Evolutionary conservation across 148 eudicot species (phyloP), one percentile per base, ranked within the genome.

Genomic region (Camellia lanceoleosa): DNA sequence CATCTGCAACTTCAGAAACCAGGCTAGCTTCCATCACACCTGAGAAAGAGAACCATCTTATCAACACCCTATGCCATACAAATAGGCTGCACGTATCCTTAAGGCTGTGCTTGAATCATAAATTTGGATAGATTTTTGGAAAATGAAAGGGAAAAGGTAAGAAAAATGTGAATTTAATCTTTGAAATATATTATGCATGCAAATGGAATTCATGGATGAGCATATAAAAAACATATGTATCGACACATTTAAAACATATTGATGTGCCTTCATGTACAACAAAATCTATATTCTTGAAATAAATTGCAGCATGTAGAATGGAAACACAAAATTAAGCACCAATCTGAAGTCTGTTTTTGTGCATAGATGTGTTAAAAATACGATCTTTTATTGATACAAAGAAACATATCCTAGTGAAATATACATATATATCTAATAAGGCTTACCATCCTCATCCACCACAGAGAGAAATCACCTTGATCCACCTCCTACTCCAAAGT

Each of bases 401-500:
- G n/a, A 11, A 59, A 59, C 19, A 42, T 23, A 2, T 58, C 5
- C 67, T 20, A 63, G 10, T 19, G 38, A 18, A 11, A 47, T 62
- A 19, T n/a, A 44, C 7, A 59, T 5, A 61, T 43, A 49, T 16
- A 18, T 30, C 16, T 9, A 5, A 54, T 16, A 71, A 61, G 68
- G n/a, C 44, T 54, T 19, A 95, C 99, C 94, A 62, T 96, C 97
- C 85, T 92, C 90, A 80, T 94, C 97, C 23, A 92, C 95, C 79
- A 91, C 43, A 23, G 99, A 92, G 18, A 96, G 41, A 80, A 96
- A 96, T 16, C 85, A 87, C 83, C 98, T 89, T 62, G 99, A 89
- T 79, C 99, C 99, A 52, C 99, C 99, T 61, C 99, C 99, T 62
- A 96, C 99, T 61, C 99, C 99, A 80, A 96, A 96, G 83, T 96